A percentile compares a stretch with the other conserved stretches of the same genome.
Conservation (phyloP, 371 early-diverging fungal genomes). For the Haplosporangium sp. region DNA sequence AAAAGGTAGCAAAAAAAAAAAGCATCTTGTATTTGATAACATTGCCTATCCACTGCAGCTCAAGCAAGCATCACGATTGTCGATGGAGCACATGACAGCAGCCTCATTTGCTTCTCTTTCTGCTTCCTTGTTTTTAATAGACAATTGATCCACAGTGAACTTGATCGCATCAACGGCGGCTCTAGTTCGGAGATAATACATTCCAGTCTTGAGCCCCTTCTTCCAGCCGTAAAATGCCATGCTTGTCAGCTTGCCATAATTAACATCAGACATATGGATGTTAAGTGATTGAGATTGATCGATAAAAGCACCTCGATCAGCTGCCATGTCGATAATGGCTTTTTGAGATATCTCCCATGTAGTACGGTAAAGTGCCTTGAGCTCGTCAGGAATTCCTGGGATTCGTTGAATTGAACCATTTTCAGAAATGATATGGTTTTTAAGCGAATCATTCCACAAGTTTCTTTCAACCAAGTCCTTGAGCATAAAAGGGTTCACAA, state of each 20-base stretch:
- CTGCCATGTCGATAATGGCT: slow-evolving; percentile 87
- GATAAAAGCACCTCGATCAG: slow-evolving; percentile 98
- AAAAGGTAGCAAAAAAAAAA: neutral
- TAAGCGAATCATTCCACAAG: slow-evolving; percentile 97
- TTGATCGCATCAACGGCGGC: slow-evolving; percentile 99
- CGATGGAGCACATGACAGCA: slow-evolving; percentile 85
- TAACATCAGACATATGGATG: slow-evolving; percentile 80
- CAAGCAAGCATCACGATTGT: slow-evolving; percentile 92
- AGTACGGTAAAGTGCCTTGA: slow-evolving; percentile 98
- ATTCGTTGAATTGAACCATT: slow-evolving; percentile 95
- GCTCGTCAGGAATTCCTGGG: slow-evolving; percentile 87
- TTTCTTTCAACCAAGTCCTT: slow-evolving; percentile 94
- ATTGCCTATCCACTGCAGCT: slow-evolving; percentile 86
- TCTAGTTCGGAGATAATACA: slow-evolving; percentile 99
- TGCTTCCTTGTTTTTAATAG: slow-evolving; percentile 65
- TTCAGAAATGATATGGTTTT: slow-evolving; percentile 97
- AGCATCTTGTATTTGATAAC: neutral
- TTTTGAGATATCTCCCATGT: slow-evolving; percentile 98
- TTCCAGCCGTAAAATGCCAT: slow-evolving; percentile 99
- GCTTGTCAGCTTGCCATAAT: slow-evolving; percentile 86
- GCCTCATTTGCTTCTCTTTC: slow-evolving; percentile 63
- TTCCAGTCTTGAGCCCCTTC: slow-evolving; percentile 99
- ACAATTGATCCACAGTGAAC: slow-evolving; percentile 80
- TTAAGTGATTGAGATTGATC: slow-evolving; percentile 99
- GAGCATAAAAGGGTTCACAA: slow-evolving; percentile 97